phyloP scores from a whole-genome alignment of 2,329 filamentous ascomycete species.

The Immersiporthe knoxdaviesiana region DNA sequence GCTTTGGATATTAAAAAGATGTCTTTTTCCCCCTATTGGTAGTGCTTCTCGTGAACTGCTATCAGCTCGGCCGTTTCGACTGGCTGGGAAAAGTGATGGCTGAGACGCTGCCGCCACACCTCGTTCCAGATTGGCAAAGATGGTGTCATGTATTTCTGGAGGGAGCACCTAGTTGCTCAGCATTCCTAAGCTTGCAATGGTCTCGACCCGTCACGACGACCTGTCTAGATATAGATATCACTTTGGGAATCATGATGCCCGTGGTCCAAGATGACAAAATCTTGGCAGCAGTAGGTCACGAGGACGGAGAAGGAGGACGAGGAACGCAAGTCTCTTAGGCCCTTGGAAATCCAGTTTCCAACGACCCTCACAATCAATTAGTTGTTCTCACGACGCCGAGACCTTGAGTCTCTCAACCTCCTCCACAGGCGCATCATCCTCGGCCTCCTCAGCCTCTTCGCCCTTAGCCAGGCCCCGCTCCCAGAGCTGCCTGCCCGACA shows the following conservation, averaged over 20 bases:
- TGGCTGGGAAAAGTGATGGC: background rate
- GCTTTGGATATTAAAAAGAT: constrained; percentile 5
- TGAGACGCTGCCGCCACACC: background rate
- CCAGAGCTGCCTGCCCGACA: constrained; percentile 79
- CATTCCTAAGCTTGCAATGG: too few species aligned
- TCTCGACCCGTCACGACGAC: too few species aligned
- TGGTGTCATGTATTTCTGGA: background rate
- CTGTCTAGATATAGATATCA: too few species aligned
- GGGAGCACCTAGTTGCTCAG: too few species aligned
- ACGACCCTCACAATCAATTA: too few species aligned
- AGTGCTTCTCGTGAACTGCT: background rate
- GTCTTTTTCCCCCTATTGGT: background rate
- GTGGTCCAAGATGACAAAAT: background rate
- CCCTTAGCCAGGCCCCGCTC: constrained; percentile 73
- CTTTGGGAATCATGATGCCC: too few species aligned
- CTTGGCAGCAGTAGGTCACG: background rate
- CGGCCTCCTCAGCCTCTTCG: constrained; percentile 66
- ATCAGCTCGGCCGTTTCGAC: background rate
- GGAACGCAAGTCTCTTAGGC: background rate
- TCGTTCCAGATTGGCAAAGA: background rate
- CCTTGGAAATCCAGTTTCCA: background rate
- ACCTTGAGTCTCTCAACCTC: constrained; percentile 75
- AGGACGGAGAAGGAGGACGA: background rate
- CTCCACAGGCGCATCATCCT: constrained; percentile 65
- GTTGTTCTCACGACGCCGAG: constrained; percentile 48